Conservation (phyloP, 495 filamentous ascomycete genomes). For the Usnea hakonensis region DNA sequence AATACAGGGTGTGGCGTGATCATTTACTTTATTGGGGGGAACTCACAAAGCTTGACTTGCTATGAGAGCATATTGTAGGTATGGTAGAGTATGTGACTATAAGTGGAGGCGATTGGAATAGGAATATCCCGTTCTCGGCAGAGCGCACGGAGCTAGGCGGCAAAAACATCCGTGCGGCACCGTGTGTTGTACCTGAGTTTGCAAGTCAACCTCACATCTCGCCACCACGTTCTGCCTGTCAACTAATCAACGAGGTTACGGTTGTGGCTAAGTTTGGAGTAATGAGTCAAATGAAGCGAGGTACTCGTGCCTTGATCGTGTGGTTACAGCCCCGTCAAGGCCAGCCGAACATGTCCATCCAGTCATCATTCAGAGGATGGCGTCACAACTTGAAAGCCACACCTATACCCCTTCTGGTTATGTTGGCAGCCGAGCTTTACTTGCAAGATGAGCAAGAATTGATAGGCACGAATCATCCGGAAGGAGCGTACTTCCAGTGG, state of each 20-base stretch:
- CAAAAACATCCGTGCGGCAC: neutral
- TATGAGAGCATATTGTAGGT: neutral
- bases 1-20: neutral
- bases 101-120: neutral
- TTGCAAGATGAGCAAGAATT: neutral
- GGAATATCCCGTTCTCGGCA: neutral
- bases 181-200: too few relatives aligned
- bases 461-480: neutral
- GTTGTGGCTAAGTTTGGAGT: neutral
- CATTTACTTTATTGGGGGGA: neutral
- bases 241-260: too few relatives aligned
- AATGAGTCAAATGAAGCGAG: neutral
- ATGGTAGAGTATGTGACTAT: neutral
- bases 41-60: neutral
- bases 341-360: neutral
- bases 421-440: neutral
- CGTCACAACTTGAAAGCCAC: neutral
- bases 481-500: neutral
- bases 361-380: neutral
- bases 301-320: neutral
- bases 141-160: neutral
- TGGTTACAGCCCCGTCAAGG: neutral
- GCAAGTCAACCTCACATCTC: neutral
- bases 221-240: too few relatives aligned
- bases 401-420: too few relatives aligned